These are phyloP conservation scores for Psilocybe subaeruginosa DNA, from an alignment of 768 basidiomycete species.

Conservation along the genomic window DNA sequence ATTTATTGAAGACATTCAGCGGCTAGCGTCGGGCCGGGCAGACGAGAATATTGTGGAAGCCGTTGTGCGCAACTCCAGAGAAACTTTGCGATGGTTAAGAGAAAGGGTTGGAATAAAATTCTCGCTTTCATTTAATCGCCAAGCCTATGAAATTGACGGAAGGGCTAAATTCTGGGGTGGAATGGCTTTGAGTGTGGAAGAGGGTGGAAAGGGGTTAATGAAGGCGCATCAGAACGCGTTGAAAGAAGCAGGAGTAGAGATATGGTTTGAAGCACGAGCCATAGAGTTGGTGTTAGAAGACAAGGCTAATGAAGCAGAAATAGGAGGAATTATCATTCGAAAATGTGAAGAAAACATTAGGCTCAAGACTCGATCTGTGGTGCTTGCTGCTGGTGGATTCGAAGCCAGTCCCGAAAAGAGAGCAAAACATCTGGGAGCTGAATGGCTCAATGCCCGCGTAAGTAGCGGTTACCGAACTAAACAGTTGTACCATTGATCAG, in stretches of 20 bases:
- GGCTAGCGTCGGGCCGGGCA: constrained; percentile 54
- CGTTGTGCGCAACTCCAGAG: constrained; percentile 59
- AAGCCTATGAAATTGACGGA: constrained; percentile 68
- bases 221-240: constrained; percentile 55
- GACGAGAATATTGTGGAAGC: constrained; percentile 51
- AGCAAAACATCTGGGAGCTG: constrained; percentile 54
- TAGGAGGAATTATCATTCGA: constrained; percentile 50
- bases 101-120: constrained; percentile 54
- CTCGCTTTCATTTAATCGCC: constrained; percentile 61
- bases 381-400: constrained; percentile 71
- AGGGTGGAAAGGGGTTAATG: constrained; percentile 72
- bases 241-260: constrained; percentile 49
- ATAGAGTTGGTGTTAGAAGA: constrained; percentile 32
- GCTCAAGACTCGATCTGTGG: constrained; percentile 47
- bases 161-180: constrained; percentile 75
- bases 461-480: constrained; percentile 3
- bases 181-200: constrained; percentile 60
- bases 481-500: neutral
- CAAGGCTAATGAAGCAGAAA: constrained; percentile 36
- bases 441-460: constrained; percentile 63
- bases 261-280: constrained; percentile 61
- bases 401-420: constrained; percentile 60
- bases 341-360: constrained; percentile 35
- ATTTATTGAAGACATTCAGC: constrained; percentile 62
- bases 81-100: constrained; percentile 60